These are phyloP conservation scores for Solanum medicagineum DNA, from an alignment of 257 asterid genomes.

Conservation along the genomic window DNA sequence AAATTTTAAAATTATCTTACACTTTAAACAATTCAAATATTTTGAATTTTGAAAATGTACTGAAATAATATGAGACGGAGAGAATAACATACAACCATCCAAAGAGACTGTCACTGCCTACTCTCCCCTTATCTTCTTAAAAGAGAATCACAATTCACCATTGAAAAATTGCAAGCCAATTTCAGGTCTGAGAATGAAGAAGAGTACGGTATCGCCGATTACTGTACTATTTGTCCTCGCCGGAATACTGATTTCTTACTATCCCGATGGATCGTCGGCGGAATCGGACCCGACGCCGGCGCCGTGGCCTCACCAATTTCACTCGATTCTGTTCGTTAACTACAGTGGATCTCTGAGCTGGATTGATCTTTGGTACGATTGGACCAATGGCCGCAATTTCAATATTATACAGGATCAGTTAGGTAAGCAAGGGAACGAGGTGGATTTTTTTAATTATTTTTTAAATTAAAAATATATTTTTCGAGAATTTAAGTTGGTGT, in stretches of 20 bases:
- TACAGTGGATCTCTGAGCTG: constrained; percentile 27
- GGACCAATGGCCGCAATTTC: constrained; percentile 62
- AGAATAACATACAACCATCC: neutral
- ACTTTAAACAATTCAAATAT: too few species aligned
- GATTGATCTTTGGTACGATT: constrained; percentile 62
- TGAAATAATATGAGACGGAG: too few species aligned
- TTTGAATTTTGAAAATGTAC: too few species aligned
- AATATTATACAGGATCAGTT: constrained; percentile 59
- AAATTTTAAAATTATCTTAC: too few species aligned
- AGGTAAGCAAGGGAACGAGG: constrained; percentile 3
- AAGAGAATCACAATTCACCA: neutral
- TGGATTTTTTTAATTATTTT: neutral
- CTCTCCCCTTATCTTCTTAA: neutral
- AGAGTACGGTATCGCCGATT: neutral
- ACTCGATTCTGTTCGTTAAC: constrained; percentile 43
- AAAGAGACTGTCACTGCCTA: neutral
- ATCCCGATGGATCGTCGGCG: neutral
- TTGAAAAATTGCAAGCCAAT: neutral
- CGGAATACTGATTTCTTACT: neutral
- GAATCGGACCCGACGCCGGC: constrained; percentile 27
- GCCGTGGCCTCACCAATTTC: constrained; percentile 75
- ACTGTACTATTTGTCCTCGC: neutral
- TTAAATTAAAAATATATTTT: too few species aligned
- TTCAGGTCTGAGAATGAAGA: neutral
- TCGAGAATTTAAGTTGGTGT: too few species aligned